Percentiles rank a stretch among this genome's conserved stretches.
These are phyloP conservation scores for Penicillium bialowiezense DNA, from an alignment of 495 filamentous ascomycete genomes.

Conservation along the genomic window DNA sequence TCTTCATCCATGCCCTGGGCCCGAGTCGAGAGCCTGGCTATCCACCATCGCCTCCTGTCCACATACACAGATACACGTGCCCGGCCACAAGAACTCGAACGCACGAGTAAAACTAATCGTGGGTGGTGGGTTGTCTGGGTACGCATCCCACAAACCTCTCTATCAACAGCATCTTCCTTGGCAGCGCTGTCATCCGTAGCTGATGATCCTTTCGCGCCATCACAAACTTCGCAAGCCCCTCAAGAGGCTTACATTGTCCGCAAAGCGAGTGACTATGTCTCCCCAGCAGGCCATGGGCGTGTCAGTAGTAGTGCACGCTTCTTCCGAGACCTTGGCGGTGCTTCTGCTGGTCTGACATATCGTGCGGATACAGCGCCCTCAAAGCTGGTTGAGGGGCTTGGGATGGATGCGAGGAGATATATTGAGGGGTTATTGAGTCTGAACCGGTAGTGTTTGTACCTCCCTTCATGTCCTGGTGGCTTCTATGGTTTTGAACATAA, in stretches of 20 bases:
- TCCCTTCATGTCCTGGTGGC: background rate
- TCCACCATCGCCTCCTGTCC: constrained; percentile 79
- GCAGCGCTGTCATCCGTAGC: constrained; percentile 14
- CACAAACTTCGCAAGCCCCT: background rate
- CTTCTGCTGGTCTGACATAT: constrained; percentile 22
- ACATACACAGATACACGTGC: constrained; percentile 64
- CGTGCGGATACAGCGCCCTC: constrained; percentile 53
- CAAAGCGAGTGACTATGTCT: constrained; percentile 64
- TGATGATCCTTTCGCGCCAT: constrained; percentile 6
- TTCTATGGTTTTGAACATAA: too few species aligned
- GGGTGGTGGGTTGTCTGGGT: constrained; percentile 99
- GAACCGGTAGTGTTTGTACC: constrained; percentile 50
- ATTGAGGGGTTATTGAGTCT: constrained; percentile 79
- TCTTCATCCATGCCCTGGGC: constrained; percentile 53
- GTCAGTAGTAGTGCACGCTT: constrained; percentile 45
- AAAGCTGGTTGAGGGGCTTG: constrained; percentile 79
- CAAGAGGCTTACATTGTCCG: constrained; percentile 80
- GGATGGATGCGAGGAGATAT: constrained; percentile 81
- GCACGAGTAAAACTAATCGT: constrained; percentile 85
- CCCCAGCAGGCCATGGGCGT: constrained; percentile 27
- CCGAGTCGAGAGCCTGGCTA: constrained; percentile 86
- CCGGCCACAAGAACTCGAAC: constrained; percentile 63
- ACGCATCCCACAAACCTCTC: constrained; percentile 43
- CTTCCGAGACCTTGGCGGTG: constrained; percentile 46
- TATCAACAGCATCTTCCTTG: constrained; percentile 20